Conservation (phyloP, 2,329 filamentous ascomycete species). For the Diaporthe sp. region DNA sequence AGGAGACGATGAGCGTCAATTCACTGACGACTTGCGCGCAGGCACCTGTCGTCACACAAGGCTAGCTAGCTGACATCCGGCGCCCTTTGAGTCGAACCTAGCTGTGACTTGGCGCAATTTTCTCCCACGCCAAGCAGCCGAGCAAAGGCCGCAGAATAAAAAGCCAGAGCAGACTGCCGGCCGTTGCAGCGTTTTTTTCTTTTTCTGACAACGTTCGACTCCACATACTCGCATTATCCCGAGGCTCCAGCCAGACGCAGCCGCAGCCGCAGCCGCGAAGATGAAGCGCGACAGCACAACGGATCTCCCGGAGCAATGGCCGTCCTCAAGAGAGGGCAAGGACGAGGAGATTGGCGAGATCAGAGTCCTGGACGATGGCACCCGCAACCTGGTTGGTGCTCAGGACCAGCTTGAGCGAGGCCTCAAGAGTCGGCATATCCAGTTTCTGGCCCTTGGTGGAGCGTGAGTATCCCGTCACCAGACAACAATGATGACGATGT, state of each 20-base stretch:
- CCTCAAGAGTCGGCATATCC: conserved; percentile 42
- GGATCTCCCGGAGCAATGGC: conserved; percentile 22
- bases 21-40: neutral
- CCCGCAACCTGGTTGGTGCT: conserved; percentile 36
- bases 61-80: conserved; percentile 6
- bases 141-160: conserved; percentile 8
- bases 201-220: neutral
- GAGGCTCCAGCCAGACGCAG: conserved; percentile 1
- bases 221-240: neutral
- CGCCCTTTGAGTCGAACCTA: conserved; percentile 24
- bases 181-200: neutral
- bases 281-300: conserved; percentile 37
- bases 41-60: neutral
- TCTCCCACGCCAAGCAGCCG: conserved; percentile 27
- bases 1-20: neutral
- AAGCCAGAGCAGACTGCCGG: conserved; percentile 1
- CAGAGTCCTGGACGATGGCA: conserved; percentile 31
- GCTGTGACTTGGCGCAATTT: conserved; percentile 31
- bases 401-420: conserved; percentile 43
- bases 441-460: conserved; percentile 42
- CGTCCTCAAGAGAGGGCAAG: conserved; percentile 34
- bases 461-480: conserved; percentile 30
- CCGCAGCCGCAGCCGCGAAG: conserved; percentile 1
- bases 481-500: neutral
- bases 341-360: conserved; percentile 40